These are phyloP conservation scores for Penicillium silybi DNA, from an alignment of 495 filamentous ascomycete genomes.

Conservation along the genomic window DNA sequence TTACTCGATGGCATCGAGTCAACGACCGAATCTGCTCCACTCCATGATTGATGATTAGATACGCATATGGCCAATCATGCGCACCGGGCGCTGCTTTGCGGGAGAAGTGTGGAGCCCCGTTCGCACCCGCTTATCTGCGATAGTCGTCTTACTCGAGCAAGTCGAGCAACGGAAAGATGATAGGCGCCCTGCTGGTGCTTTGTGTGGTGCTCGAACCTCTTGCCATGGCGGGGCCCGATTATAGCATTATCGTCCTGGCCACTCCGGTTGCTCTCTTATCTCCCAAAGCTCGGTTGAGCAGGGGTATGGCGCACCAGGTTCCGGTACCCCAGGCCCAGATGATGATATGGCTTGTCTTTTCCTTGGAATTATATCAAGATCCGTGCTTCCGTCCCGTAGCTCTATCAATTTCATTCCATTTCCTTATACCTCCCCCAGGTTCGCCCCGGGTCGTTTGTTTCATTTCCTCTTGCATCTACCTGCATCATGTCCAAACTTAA, in stretches of 20 bases:
- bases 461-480: background rate
- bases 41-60: conserved; percentile 25
- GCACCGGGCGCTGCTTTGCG: conserved; percentile 8
- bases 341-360: conserved; percentile 7
- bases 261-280: conserved; percentile 13
- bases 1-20: conserved; percentile 47
- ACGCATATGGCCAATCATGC: conserved; percentile 9
- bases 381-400: background rate
- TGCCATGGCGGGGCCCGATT: conserved; percentile 6
- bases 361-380: conserved; percentile 18
- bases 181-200: conserved; percentile 4
- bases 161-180: conserved; percentile 21
- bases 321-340: conserved; percentile 1
- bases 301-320: conserved; percentile 9
- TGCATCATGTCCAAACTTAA: conserved; percentile 28
- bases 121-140: conserved; percentile 15
- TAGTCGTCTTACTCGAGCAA: conserved; percentile 22
- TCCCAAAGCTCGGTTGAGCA: background rate
- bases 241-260: conserved; percentile 6
- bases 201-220: conserved; percentile 14
- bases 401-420: background rate
- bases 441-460: background rate
- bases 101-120: conserved; percentile 16
- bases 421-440: background rate
- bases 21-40: conserved; percentile 17